A percentile compares a stretch with the other conserved stretches of the same genome.
Evolutionary conservation across 345 rosid genomes (phyloP).

Genomic region (Garcia nutans): DNA sequence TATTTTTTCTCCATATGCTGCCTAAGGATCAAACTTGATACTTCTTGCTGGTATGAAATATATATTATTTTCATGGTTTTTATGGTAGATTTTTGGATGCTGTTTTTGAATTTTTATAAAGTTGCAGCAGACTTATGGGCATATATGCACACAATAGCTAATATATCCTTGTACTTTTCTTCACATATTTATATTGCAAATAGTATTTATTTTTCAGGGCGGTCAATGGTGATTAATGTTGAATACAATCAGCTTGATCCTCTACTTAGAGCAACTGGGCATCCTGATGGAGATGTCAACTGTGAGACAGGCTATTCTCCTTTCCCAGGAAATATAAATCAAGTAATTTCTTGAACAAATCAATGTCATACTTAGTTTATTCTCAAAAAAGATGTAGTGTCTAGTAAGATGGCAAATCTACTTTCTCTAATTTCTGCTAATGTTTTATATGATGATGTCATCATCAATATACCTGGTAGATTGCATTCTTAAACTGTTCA

Average conservation of each 20-base stretch:
- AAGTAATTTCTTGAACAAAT: constrained; percentile 45
- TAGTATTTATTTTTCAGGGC: constrained; percentile 49
- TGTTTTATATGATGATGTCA: not conserved
- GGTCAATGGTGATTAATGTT: constrained; percentile 94
- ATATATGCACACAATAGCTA: not conserved
- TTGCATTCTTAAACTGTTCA: not conserved
- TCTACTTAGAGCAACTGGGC: constrained; percentile 79
- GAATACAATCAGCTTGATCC: constrained; percentile 99
- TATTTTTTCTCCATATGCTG: not conserved
- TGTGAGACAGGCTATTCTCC: constrained; percentile 94
- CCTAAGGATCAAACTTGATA: not conserved
- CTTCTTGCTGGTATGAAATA: not conserved
- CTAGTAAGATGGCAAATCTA: not conserved
- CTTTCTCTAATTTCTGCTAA: not conserved
- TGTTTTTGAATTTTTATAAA: not conserved
- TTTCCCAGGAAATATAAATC: constrained; percentile 97
- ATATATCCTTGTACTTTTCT: not conserved
- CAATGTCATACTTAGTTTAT: too few species aligned
- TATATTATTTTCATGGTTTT: not conserved
- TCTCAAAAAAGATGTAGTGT: too few species aligned
- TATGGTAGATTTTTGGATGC: not conserved
- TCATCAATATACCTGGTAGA: not conserved
- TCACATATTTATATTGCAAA: not conserved
- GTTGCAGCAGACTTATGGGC: not conserved
- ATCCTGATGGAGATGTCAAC: constrained; percentile 89